Percentiles rank a stretch among this genome's conserved stretches.
phyloP scores from a whole-genome alignment of 345 rosid species.

The Melaleuca alternifolia region DNA sequence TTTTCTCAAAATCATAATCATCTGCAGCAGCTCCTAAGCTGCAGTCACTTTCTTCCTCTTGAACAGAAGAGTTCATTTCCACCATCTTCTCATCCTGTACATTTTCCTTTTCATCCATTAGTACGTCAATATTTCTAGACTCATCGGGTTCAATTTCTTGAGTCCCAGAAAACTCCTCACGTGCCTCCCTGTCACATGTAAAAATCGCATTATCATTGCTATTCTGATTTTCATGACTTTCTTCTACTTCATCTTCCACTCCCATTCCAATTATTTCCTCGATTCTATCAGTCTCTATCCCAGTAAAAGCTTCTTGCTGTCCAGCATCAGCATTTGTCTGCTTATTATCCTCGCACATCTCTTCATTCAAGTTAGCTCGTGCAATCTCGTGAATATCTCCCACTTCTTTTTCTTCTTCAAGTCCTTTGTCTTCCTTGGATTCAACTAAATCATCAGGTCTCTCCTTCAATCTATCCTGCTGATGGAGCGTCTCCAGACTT shows the following conservation, averaged over 20 bases:
- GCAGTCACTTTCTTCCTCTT: slow-evolving; percentile 17
- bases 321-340: slow-evolving; percentile 1
- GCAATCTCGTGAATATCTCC: not conserved
- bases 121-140: not conserved
- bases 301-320: slow-evolving; percentile 19
- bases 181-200: not conserved
- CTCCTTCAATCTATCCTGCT: slow-evolving; percentile 4
- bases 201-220: not conserved
- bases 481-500: not conserved
- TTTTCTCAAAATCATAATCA: slow-evolving; percentile 3
- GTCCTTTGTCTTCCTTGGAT: not conserved
- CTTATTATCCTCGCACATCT: not conserved
- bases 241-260: not conserved
- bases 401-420: not conserved
- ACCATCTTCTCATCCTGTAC: slow-evolving; percentile 11
- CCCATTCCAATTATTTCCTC: slow-evolving; percentile 3
- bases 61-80: slow-evolving; percentile 18
- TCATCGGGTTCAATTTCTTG: not conserved
- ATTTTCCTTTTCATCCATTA: slow-evolving; percentile 9
- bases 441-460: slow-evolving; percentile 4
- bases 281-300: slow-evolving; percentile 13
- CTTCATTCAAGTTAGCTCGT: not conserved
- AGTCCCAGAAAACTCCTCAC: not conserved
- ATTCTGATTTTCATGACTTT: not conserved
- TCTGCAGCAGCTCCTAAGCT: not conserved